A percentile compares a stretch with the other conserved stretches of the same genome.
Conservation (phyloP, 371 early-diverging fungal species). For the Mucor saturninus region DNA sequence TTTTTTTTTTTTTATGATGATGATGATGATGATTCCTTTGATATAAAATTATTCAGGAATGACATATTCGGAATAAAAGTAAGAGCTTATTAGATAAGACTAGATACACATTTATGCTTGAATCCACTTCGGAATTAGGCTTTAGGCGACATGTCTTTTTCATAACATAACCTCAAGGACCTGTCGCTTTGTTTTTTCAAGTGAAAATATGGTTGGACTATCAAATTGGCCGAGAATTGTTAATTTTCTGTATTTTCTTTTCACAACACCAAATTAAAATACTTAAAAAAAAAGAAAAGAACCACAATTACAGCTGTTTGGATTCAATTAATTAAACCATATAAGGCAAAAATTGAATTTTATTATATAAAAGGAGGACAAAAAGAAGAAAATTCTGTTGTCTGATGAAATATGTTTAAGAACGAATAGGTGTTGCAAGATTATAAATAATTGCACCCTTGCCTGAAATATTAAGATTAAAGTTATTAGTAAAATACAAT, state of each 20-base stretch:
- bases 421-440: constrained; percentile 49
- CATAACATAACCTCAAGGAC: too few relatives aligned
- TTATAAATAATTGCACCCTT: constrained; percentile 53
- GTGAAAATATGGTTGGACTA: too few relatives aligned
- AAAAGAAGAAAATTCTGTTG: neutral
- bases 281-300: neutral
- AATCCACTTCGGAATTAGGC: too few relatives aligned
- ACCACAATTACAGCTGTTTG: neutral
- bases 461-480: constrained; percentile 7
- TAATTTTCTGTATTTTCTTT: neutral
- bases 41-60: constrained; percentile 10
- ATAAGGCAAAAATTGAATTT: constrained; percentile 1
- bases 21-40: neutral
- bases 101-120: too few relatives aligned
- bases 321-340: constrained; percentile 1
- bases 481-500: neutral
- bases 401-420: constrained; percentile 12
- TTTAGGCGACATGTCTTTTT: too few relatives aligned
- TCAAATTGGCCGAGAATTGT: constrained; percentile 5
- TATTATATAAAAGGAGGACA: neutral
- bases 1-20: neutral
- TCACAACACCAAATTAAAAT: neutral
- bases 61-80: constrained; percentile 11
- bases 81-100: neutral
- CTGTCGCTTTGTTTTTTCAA: too few relatives aligned